Conservation (phyloP, 768 basidiomycete genomes). For the Phylloporus arenicola region DNA sequence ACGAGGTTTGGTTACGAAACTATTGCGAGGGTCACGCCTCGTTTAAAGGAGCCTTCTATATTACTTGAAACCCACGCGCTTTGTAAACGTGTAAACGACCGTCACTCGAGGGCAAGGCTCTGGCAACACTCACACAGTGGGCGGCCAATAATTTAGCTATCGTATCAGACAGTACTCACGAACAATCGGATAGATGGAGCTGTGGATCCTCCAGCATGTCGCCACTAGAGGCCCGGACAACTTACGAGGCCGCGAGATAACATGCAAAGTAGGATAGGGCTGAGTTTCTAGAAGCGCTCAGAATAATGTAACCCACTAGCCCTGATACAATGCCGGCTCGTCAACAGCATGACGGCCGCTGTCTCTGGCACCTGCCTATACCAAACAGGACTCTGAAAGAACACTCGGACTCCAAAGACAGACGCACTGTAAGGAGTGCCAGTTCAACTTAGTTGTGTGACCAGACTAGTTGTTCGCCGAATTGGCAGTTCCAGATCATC, state of each 20-base stretch:
- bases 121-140: conserved; percentile 35
- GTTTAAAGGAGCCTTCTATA: conserved; percentile 70
- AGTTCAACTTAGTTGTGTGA: too few species aligned
- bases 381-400: conserved; percentile 26
- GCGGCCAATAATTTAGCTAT: background rate
- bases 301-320: conserved; percentile 59
- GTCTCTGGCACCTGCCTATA: conserved; percentile 21
- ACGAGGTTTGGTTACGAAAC: background rate
- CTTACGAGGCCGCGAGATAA: conserved; percentile 66
- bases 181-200: conserved; percentile 45
- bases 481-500: too few species aligned
- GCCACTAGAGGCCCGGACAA: conserved; percentile 4
- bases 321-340: conserved; percentile 22
- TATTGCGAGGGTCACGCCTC: conserved; percentile 61
- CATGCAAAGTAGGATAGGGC: conserved; percentile 68
- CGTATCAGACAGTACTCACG: conserved; percentile 28
- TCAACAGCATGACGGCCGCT: background rate
- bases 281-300: conserved; percentile 54
- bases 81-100: conserved; percentile 2
- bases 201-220: conserved; percentile 8
- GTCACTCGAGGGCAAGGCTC: conserved; percentile 5
- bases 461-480: too few species aligned
- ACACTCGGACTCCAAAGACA: too few species aligned
- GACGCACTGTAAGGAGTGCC: too few species aligned
- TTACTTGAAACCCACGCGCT: conserved; percentile 72